Evolutionary conservation across 106 monocot species (phyloP), one percentile per base, ranked within the genome.

Genomic region (Acanthochlamys bracteata): DNA sequence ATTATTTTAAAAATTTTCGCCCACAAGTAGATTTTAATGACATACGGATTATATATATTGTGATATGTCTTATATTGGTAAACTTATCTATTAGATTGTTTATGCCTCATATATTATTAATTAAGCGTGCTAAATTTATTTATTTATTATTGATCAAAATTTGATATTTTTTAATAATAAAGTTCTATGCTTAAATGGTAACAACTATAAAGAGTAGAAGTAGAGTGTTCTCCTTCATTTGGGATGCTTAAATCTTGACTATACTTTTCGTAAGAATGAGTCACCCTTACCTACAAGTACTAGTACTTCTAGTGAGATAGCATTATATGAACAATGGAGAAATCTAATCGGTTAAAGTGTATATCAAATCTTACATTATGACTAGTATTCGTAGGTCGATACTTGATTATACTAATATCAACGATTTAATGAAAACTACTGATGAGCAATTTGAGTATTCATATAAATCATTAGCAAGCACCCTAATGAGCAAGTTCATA

Each of bases 361-460:
- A 43, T 20, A 69, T 69, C 0, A 42, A 69, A 14, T 10, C 42
- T 2, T 25, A 52, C 20, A 52, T 70, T 3, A 16, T 7, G 0
- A 60, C 16, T 11, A 70, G 20, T 24, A 60, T 70, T 20, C 7
- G 16, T 20, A 47, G 25, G 7, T 59, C 69, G n/a, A 60, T 70
- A 11, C 55, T 20, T 33, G 43, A 59, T 6, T 70, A 45, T 20
- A 20, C 3, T 7, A 45, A 6, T 1, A 46, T 19, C 4, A 25
- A 60, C 7, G 59, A 46, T 10, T 70, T 60, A 4, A 15, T 70
- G 0, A 33, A 51, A 3, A 33, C 25, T 20, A 17, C 60, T 8
- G 69, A 70, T 13, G 13, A 70, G 26, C 60, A 59, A 51, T 70
- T 46, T 60, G 47, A 9, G 14, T n/a, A n/a, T 17, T 70, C 46